Conservation (phyloP, 2,329 filamentous ascomycete genomes). For the Pseudogymnoascus sp. region DNA sequence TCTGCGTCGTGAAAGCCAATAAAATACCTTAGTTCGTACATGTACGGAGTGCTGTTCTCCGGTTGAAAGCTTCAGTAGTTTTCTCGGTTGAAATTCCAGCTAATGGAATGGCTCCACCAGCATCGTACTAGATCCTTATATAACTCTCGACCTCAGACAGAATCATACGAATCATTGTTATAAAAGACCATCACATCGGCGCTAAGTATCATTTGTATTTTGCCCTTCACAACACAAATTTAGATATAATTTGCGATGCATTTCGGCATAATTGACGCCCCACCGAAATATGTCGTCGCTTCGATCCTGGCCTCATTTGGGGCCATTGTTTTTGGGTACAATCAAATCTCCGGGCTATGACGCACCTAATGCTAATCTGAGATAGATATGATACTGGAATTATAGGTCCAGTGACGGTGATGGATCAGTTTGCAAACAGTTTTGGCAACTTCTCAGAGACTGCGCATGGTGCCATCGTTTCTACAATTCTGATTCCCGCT, state of each 20-base stretch:
- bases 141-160: neutral
- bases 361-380: neutral
- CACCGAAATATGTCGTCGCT: constrained; percentile 23
- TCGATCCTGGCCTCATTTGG: constrained; percentile 22
- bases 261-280: neutral
- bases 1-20: neutral
- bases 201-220: neutral
- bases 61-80: neutral
- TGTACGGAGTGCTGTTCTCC: neutral
- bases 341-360: neutral
- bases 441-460: constrained; percentile 44
- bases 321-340: constrained; percentile 23
- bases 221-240: neutral
- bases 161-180: neutral
- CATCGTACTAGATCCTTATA: neutral
- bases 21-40: neutral
- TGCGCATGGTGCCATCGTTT: constrained; percentile 50
- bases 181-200: neutral
- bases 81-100: neutral
- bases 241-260: neutral
- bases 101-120: neutral
- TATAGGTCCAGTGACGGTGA: constrained; percentile 43
- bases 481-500: constrained; percentile 49
- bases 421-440: constrained; percentile 35
- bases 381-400: constrained; percentile 36